Percentiles rank a stretch among this genome's conserved stretches.
These are phyloP conservation scores for Clitoria ternatea DNA, from an alignment of 306 rosid genomes.

Conservation along the genomic window DNA sequence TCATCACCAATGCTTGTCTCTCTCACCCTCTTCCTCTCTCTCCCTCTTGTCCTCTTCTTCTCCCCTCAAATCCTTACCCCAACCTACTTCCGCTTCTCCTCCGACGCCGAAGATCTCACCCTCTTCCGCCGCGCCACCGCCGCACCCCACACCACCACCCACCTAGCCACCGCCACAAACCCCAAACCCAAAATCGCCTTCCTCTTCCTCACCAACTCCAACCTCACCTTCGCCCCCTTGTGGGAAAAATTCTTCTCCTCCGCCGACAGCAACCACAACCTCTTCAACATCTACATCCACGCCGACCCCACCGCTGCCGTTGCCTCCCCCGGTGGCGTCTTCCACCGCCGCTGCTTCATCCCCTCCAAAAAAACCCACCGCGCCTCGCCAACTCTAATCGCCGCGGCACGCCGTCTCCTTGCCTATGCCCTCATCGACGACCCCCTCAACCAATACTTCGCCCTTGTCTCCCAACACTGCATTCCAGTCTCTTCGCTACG, in stretches of 20 bases:
- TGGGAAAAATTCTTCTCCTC: slow-evolving; percentile 51
- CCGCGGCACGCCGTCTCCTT: slow-evolving; percentile 57
- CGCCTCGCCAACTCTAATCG: slow-evolving; percentile 46
- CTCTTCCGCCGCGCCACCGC: slow-evolving; percentile 40
- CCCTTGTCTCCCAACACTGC: slow-evolving; percentile 55
- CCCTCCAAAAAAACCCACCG: slow-evolving; percentile 43
- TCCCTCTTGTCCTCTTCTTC: slow-evolving; percentile 33
- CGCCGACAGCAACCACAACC: not conserved
- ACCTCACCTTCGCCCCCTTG: slow-evolving; percentile 55
- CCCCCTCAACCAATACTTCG: slow-evolving; percentile 46
- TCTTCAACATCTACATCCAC: slow-evolving; percentile 66
- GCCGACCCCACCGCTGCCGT: slow-evolving; percentile 48
- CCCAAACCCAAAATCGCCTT: slow-evolving; percentile 63
- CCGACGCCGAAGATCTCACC: slow-evolving; percentile 34
- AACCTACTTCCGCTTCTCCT: not conserved
- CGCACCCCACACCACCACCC: slow-evolving; percentile 21
- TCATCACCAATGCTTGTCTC: slow-evolving; percentile 39
- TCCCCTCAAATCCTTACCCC: slow-evolving; percentile 32
- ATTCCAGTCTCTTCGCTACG: slow-evolving; percentile 51
- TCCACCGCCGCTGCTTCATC: slow-evolving; percentile 40
- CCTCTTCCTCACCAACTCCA: slow-evolving; percentile 63
- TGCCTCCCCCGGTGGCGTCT: slow-evolving; percentile 43
- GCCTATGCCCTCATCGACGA: slow-evolving; percentile 53
- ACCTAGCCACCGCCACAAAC: slow-evolving; percentile 22
- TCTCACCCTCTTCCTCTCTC: slow-evolving; percentile 36